phyloP scores from a whole-genome alignment of 805 yeast genomes.

The Grigorovia humatica region DNA sequence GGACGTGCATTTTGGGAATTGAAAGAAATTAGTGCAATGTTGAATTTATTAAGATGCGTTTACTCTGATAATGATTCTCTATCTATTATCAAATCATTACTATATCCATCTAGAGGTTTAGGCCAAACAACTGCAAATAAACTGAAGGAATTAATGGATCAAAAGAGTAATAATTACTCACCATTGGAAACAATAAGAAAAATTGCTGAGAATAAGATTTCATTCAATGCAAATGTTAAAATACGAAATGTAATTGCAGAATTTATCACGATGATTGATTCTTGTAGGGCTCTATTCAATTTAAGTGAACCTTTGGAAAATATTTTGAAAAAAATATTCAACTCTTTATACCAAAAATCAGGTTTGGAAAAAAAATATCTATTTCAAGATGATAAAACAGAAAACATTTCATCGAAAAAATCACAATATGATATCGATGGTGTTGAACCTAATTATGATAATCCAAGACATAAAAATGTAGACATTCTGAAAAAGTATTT shows the following conservation, averaged over 20 bases:
- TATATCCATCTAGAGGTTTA: slow-evolving; percentile 54
- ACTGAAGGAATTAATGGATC: slow-evolving; percentile 12
- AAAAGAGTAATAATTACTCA: slow-evolving; percentile 1
- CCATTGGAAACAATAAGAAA: slow-evolving; percentile 11
- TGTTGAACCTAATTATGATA: slow-evolving; percentile 11
- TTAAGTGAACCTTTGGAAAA: slow-evolving; percentile 4
- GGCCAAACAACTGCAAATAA: slow-evolving; percentile 45
- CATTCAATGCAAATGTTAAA: slow-evolving; percentile 13
- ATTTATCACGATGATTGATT: slow-evolving; percentile 18
- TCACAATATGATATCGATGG: slow-evolving; percentile 1
- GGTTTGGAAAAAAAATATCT: slow-evolving; percentile 23
- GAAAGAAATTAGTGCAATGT: slow-evolving; percentile 50
- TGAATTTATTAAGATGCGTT: slow-evolving; percentile 57
- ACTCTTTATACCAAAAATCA: slow-evolving; percentile 22
- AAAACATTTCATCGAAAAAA: slow-evolving; percentile 5
- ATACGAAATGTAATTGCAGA: slow-evolving; percentile 14
- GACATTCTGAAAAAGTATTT: slow-evolving; percentile 17
- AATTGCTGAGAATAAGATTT: slow-evolving; percentile 5
- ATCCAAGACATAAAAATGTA: slow-evolving; percentile 23
- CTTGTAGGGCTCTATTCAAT: slow-evolving; percentile 10
- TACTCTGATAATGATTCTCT: slow-evolving; percentile 47
- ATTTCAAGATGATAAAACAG: slow-evolving; percentile 19
- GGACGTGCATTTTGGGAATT: slow-evolving; percentile 78
- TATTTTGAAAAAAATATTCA: slow-evolving; percentile 17
- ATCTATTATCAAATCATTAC: slow-evolving; percentile 49